Evolutionary conservation across 306 rosid species (phyloP).

Genomic region (Fragaria nilgerrensis): DNA sequence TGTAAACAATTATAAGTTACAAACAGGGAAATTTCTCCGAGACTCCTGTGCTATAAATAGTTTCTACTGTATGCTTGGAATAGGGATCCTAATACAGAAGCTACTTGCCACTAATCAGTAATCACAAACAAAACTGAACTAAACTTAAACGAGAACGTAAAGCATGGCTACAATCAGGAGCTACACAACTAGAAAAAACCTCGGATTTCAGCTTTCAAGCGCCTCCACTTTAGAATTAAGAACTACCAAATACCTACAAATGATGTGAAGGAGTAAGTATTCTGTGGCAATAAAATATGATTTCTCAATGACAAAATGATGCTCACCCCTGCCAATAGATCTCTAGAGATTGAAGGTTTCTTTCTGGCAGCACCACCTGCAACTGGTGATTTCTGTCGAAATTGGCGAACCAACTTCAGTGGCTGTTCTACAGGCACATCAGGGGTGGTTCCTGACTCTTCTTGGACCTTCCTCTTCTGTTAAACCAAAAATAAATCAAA

Average conservation of each 20-base stretch:
- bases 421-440: slow-evolving; percentile 29
- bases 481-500: slow-evolving; percentile 24
- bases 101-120: not conserved
- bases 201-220: not conserved
- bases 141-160: not conserved
- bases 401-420: slow-evolving; percentile 54
- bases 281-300: slow-evolving; percentile 7
- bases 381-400: slow-evolving; percentile 66
- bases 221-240: slow-evolving; percentile 16
- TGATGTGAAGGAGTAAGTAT: slow-evolving; percentile 7
- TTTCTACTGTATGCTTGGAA: not conserved
- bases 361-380: slow-evolving; percentile 25
- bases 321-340: slow-evolving; percentile 63
- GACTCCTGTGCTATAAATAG: not conserved
- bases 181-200: not conserved
- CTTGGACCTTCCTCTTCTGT: slow-evolving; percentile 73
- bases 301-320: slow-evolving; percentile 6
- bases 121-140: not conserved
- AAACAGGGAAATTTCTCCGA: too few relatives aligned
- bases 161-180: not conserved
- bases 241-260: slow-evolving; percentile 73
- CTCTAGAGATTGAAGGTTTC: slow-evolving; percentile 52
- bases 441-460: slow-evolving; percentile 30
- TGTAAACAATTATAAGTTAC: too few relatives aligned
- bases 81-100: not conserved